Base-by-base conservation (phyloP, 768 basidiomycete species). In the Cubamyces sp. region DNA sequence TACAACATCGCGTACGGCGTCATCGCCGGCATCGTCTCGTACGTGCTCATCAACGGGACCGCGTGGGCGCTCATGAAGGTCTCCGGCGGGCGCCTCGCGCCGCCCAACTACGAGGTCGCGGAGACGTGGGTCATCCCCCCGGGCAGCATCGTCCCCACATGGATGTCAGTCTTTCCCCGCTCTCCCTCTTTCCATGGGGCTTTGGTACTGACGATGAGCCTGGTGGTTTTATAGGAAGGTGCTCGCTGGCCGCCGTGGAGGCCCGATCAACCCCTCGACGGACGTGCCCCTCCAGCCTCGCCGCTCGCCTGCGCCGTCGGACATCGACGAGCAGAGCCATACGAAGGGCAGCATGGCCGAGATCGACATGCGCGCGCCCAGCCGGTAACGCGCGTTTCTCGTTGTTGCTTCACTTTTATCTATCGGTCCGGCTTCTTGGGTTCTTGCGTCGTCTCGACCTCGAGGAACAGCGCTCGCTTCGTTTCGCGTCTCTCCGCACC, bases 1-100 rank as follows among this genome's bases (percentile, higher is more conserved):
- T 90, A 85, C 81, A 92, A 92, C 79, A 93, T 94, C 70, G 91
- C 92, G 42, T 93, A 94, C 70, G 92, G 92, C 66, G 88, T 94
- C 72, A 93, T 95, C 64, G 86, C 89, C 0, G 93, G 92, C 39
- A 78, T 95, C 54, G 51, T 81, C 40, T 83, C 87, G 15, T 93
- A 91, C 73, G 68, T 91, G 49, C 63, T 91, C 58, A 76, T 95
- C 60, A 94, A 95, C 70, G 88, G 86, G 43, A 76, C 86, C 51
- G 84, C 91, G 7, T 82, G 84, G 72, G 19, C 80, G 16, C 47
- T 92, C 58, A 80, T 76, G 68, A 87, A 82, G 67, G 62, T 82
- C 26, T 77, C 84, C 5, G 73, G 81, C n/a, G 87, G 82, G n/a
- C 80, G 84, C 37, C 77, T 92, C 60, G 69, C 81, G 0, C 91